Conservation (phyloP, 306 rosid species). For the Gastrolobium bilobum region DNA sequence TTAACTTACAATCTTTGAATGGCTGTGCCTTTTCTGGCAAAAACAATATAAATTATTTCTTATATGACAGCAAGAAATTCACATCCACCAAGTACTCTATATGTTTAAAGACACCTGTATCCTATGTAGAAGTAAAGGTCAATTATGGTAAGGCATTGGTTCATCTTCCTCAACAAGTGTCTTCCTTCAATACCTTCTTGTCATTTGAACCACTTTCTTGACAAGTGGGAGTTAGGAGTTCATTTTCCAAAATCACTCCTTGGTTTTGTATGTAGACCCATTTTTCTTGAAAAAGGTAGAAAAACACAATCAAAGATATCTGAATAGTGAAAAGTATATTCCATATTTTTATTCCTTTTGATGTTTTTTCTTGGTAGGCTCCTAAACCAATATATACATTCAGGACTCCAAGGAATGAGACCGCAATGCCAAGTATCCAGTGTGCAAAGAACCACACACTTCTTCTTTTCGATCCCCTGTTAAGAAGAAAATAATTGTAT, state of each 20-base stretch:
- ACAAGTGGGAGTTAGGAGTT: conserved; percentile 41
- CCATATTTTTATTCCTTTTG: conserved; percentile 72
- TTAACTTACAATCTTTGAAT: conserved; percentile 32
- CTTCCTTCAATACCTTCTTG: conserved; percentile 53
- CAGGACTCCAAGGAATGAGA: conserved; percentile 71
- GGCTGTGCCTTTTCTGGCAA: neutral
- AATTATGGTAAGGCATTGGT: conserved; percentile 25
- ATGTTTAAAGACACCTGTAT: conserved; percentile 39
- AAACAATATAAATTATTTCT: neutral
- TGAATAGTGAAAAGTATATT: conserved; percentile 72
- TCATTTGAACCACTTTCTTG: conserved; percentile 49
- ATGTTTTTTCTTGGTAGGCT: conserved; percentile 82
- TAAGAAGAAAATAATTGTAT: neutral
- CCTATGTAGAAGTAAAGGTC: conserved; percentile 17
- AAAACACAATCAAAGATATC: conserved; percentile 63
- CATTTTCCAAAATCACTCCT: conserved; percentile 64
- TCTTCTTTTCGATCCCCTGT: conserved; percentile 82
- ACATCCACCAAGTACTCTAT: conserved; percentile 38
- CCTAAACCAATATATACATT: conserved; percentile 77
- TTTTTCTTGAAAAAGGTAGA: conserved; percentile 94
- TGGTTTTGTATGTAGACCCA: conserved; percentile 74
- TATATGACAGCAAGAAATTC: conserved; percentile 22
- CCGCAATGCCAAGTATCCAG: conserved; percentile 79
- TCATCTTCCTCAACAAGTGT: conserved; percentile 60
- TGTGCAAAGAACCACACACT: conserved; percentile 76